These are phyloP conservation scores for Taiozyma sp. DNA, from an alignment of 1,139 yeast genomes.

Conservation along the genomic window DNA sequence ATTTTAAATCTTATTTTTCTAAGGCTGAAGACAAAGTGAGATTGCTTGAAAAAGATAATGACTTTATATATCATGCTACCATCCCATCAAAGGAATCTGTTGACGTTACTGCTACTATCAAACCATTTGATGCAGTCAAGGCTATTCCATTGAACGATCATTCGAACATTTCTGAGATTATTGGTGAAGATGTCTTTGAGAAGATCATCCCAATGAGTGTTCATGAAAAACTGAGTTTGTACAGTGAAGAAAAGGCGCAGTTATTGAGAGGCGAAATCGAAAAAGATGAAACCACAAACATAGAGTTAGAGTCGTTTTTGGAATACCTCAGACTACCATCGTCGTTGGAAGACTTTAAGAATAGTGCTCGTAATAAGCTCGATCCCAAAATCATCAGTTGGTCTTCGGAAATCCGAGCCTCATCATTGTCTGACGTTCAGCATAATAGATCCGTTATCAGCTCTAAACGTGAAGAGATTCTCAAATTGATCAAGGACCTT, in stretches of 20 bases:
- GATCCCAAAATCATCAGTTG: conserved; percentile 20
- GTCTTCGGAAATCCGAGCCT: conserved; percentile 22
- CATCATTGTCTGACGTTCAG: conserved; percentile 24
- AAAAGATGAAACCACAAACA: conserved; percentile 69
- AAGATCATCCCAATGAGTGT: conserved; percentile 82
- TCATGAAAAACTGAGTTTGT: conserved; percentile 80
- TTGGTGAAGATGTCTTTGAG: conserved; percentile 57
- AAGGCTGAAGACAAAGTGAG: conserved; percentile 25
- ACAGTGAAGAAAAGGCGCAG: conserved; percentile 86
- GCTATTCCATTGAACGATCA: conserved; percentile 45
- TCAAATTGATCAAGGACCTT: conserved; percentile 33
- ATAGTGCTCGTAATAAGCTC: conserved; percentile 25
- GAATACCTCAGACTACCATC: conserved; percentile 77
- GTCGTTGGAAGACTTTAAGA: conserved; percentile 51
- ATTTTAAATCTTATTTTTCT: conserved; percentile 25
- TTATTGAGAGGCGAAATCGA: conserved; percentile 72
- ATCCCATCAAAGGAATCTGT: conserved; percentile 58
- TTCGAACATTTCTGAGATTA: conserved; percentile 44
- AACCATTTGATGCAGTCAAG: conserved; percentile 75
- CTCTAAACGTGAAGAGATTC: conserved; percentile 36
- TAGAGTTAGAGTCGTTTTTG: conserved; percentile 70
- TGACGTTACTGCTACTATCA: conserved; percentile 40
- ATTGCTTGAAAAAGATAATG: conserved; percentile 72
- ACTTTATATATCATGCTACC: conserved; percentile 76
- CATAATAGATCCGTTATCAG: conserved; percentile 23